phyloP scores from a whole-genome alignment of 305 asterid species.

The Fraxinus sp. region DNA sequence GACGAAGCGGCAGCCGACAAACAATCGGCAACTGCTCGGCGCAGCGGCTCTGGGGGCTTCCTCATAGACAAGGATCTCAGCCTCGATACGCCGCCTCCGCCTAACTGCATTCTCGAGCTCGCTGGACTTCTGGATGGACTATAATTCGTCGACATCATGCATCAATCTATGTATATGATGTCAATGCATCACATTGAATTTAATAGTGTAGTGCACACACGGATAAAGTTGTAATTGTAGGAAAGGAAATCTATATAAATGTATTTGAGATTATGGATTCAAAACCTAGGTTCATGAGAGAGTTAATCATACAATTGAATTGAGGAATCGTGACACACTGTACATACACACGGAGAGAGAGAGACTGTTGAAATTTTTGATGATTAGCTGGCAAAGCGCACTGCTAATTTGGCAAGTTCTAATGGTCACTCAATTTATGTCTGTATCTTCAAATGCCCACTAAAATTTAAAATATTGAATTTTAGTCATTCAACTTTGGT shows the following conservation, averaged over 20 bases:
- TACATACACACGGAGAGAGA: no score
- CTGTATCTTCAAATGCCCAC: no score
- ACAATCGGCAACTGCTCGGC: slow-evolving; percentile 94
- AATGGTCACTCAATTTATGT: no score
- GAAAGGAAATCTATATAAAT: background rate
- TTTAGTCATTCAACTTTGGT: no score
- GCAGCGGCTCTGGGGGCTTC: slow-evolving; percentile 99
- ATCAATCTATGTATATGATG: background rate
- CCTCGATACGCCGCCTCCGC: slow-evolving; percentile 59
- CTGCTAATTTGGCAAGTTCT: background rate
- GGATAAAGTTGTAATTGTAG: background rate
- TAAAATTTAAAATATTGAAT: no score
- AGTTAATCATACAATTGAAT: slow-evolving; percentile 7
- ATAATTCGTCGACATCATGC: slow-evolving; percentile 53
- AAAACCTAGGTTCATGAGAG: background rate
- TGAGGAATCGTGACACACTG: no score
- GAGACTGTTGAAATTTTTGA: slow-evolving; percentile 16
- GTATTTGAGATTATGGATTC: background rate
- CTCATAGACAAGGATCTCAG: slow-evolving; percentile 80
- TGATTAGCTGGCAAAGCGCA: background rate
- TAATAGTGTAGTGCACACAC: background rate
- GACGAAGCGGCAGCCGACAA: slow-evolving; percentile 79
- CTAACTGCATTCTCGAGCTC: slow-evolving; percentile 74
- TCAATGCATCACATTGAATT: background rate
- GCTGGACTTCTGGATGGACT: slow-evolving; percentile 77